A percentile compares a stretch with the other conserved stretches of the same genome.
phyloP scores from a whole-genome alignment of 345 rosid genomes.

The Trapa bicornis region DNA sequence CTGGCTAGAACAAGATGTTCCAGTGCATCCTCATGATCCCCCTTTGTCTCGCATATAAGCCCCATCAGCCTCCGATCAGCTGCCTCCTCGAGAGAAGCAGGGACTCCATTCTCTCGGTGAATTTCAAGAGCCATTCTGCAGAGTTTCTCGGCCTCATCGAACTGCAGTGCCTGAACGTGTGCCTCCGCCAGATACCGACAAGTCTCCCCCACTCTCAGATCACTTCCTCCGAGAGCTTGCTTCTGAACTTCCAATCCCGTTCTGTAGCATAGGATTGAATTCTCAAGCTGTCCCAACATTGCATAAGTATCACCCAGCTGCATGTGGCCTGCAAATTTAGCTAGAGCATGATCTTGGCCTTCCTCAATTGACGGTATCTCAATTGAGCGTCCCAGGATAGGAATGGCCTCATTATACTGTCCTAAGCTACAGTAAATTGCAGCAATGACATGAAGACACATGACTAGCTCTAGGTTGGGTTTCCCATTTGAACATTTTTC shows the following conservation, averaged over 20 bases:
- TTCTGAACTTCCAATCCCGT: constrained; percentile 64
- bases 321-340: constrained; percentile 85
- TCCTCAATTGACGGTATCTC: constrained; percentile 55
- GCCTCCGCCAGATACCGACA: constrained; percentile 80
- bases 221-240: constrained; percentile 64
- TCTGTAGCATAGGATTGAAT: constrained; percentile 53
- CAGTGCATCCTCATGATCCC: constrained; percentile 70
- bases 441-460: constrained; percentile 83
- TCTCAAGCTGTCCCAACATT: constrained; percentile 76
- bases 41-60: constrained; percentile 75
- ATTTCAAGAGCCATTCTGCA: constrained; percentile 64
- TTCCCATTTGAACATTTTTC: constrained; percentile 51
- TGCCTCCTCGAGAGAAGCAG: constrained; percentile 71
- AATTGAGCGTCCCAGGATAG: constrained; percentile 60
- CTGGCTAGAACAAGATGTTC: constrained; percentile 90
- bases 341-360: constrained; percentile 75
- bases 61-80: constrained; percentile 93
- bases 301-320: constrained; percentile 91
- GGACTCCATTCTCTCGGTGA: constrained; percentile 46
- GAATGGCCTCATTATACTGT: constrained; percentile 59
- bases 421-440: constrained; percentile 73
- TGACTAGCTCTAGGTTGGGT: constrained; percentile 58
- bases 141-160: constrained; percentile 62
- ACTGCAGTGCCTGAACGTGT: constrained; percentile 71
- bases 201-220: constrained; percentile 74